A percentile compares a stretch with the other conserved stretches of the same genome.
These are phyloP conservation scores for Knoxia roxburghii DNA, from an alignment of 257 asterid species.

Conservation along the genomic window DNA sequence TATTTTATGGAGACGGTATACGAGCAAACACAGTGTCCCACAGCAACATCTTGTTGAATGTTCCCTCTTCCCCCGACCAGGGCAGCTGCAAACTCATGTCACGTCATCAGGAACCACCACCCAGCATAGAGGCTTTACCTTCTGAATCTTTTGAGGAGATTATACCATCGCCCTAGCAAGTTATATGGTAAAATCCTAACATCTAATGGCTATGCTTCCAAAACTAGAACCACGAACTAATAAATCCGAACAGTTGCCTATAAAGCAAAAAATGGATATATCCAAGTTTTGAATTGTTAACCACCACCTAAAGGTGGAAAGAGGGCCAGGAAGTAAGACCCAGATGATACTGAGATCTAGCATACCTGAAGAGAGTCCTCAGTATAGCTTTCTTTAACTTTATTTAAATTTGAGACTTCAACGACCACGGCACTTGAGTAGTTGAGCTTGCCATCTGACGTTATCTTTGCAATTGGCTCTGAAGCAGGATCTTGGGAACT, in stretches of 20 bases:
- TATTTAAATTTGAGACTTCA: constrained; percentile 95
- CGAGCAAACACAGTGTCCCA: neutral
- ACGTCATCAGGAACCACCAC: neutral
- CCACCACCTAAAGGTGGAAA: neutral
- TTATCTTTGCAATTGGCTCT: constrained; percentile 73
- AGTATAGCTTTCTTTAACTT: constrained; percentile 96
- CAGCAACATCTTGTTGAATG: neutral
- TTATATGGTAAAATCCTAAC: neutral
- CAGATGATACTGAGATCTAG: neutral
- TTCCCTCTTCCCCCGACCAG: neutral
- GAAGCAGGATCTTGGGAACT: constrained; percentile 67
- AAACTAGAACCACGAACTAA: neutral
- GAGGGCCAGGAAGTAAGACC: neutral
- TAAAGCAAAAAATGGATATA: neutral
- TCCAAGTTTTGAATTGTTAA: neutral
- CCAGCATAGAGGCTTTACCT: neutral
- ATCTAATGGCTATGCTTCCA: neutral
- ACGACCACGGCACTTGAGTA: constrained; percentile 87
- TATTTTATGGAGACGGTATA: neutral
- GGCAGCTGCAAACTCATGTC: neutral
- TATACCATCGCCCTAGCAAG: neutral
- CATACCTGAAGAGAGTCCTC: constrained; percentile 94
- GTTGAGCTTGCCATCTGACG: constrained; percentile 84
- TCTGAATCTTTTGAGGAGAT: neutral
- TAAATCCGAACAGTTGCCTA: neutral